Evolutionary conservation across 352 stramenopile genomes (phyloP).

Genomic region (Globisporangium perplexum): DNA sequence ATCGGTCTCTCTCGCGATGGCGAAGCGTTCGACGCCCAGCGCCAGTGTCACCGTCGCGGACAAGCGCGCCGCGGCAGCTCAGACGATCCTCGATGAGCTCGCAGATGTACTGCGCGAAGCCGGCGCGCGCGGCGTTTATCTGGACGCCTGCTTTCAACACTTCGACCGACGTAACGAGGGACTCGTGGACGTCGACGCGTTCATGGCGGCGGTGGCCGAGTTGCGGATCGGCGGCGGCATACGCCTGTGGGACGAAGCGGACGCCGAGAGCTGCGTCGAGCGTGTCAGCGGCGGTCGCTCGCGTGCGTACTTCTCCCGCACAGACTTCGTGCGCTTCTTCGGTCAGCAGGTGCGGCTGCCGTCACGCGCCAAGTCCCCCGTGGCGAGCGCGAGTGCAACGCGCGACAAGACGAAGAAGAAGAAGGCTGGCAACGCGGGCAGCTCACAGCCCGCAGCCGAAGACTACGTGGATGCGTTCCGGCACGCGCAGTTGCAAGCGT

Average conservation of each 20-base stretch:
- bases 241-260: slow-evolving; percentile 30
- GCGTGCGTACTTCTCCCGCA: slow-evolving; percentile 39
- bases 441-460: background rate
- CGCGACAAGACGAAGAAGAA: background rate
- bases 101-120: slow-evolving; percentile 43
- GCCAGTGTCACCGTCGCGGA: background rate
- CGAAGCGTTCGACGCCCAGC: background rate
- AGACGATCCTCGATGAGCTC: slow-evolving; percentile 27
- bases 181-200: slow-evolving; percentile 40
- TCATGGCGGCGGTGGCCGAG: slow-evolving; percentile 46
- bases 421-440: background rate
- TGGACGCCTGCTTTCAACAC: slow-evolving; percentile 48
- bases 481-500: slow-evolving; percentile 4
- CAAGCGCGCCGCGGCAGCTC: background rate
- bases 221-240: slow-evolving; percentile 17
- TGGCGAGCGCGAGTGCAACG: background rate
- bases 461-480: slow-evolving; percentile 9
- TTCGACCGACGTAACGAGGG: slow-evolving; percentile 44
- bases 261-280: slow-evolving; percentile 41
- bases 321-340: slow-evolving; percentile 56
- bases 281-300: slow-evolving; percentile 30
- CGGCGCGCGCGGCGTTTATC: slow-evolving; percentile 34
- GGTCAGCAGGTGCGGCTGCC: background rate
- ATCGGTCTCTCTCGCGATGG: no score
- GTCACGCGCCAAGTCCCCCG: background rate